Evolutionary conservation across 1,139 yeast genomes (phyloP).

Genomic region (Geotrichum europaeum): DNA sequence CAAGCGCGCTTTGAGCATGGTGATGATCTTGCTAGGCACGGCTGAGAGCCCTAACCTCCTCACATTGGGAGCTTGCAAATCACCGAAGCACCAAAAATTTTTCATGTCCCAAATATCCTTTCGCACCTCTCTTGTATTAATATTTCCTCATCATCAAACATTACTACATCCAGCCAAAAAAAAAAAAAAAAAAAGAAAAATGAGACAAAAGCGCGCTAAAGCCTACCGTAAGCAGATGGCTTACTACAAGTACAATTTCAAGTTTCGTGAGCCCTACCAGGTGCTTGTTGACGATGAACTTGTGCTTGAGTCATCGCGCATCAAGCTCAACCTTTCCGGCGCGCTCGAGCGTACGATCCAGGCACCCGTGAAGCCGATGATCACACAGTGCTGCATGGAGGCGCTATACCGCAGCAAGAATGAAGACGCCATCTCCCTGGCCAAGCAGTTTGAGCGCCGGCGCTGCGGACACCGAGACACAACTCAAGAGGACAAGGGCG

Average conservation of each 20-base stretch:
- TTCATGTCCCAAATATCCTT: neutral
- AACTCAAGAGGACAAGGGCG: conserved; percentile 4
- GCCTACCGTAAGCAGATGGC: conserved; percentile 89
- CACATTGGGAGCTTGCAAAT: neutral
- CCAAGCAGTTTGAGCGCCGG: conserved; percentile 78
- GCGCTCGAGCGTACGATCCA: conserved; percentile 81
- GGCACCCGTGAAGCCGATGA: conserved; percentile 83
- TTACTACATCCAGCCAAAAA: neutral
- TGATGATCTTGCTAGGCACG: neutral
- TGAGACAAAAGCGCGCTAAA: conserved; percentile 97
- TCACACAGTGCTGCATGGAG: conserved; percentile 93
- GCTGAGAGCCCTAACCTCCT: neutral
- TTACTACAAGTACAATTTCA: conserved; percentile 75
- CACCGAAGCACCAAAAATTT: neutral
- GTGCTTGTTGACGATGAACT: conserved; percentile 76
- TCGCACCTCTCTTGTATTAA: too few relatives aligned
- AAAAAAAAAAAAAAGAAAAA: conserved; percentile 29
- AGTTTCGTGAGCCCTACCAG: conserved; percentile 92
- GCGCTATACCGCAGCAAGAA: conserved; percentile 66
- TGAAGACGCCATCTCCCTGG: conserved; percentile 69
- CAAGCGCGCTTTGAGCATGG: too few relatives aligned
- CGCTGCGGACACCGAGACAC: conserved; percentile 46
- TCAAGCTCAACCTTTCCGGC: conserved; percentile 65
- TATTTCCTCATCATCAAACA: neutral
- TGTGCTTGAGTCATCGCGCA: conserved; percentile 55